phyloP scores from a whole-genome alignment of 371 early-diverging fungal species.

The Rhizopus sp. region DNA sequence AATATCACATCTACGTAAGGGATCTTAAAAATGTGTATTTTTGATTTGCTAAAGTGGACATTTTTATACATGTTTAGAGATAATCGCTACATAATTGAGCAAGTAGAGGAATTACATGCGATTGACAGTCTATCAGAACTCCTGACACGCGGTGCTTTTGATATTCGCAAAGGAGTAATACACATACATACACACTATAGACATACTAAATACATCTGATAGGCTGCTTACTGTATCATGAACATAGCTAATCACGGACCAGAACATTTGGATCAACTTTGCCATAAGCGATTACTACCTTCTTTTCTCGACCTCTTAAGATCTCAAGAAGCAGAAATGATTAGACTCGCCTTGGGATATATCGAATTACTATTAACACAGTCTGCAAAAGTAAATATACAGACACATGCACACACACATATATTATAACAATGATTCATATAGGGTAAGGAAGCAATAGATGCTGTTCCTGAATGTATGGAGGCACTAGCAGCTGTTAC shows the following conservation, averaged over 20 bases:
- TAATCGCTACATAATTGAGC: slow-evolving; percentile 24
- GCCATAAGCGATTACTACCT: slow-evolving; percentile 13
- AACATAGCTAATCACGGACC: slow-evolving; percentile 29
- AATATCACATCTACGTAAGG: slow-evolving; percentile 68
- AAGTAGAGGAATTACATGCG: slow-evolving; percentile 52
- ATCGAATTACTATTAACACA: slow-evolving; percentile 26
- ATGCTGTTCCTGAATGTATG: slow-evolving; percentile 30
- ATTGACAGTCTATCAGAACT: slow-evolving; percentile 58
- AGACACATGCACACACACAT: background rate
- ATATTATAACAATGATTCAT: background rate
- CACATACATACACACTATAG: background rate
- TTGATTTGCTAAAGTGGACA: slow-evolving; percentile 8
- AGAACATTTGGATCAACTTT: slow-evolving; percentile 24
- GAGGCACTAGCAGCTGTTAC: slow-evolving; percentile 30
- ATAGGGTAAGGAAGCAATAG: slow-evolving; percentile 22
- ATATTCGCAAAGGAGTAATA: slow-evolving; percentile 66
- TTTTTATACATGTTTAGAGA: slow-evolving; percentile 9
- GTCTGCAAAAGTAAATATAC: slow-evolving; percentile 9
- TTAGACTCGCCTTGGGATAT: slow-evolving; percentile 23
- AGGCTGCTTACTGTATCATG: slow-evolving; percentile 33
- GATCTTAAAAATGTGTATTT: background rate
- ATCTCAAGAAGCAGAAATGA: slow-evolving; percentile 34
- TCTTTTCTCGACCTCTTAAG: slow-evolving; percentile 25
- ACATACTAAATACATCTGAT: background rate
- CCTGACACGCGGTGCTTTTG: slow-evolving; percentile 57